phyloP scores from a whole-genome alignment of 2,329 filamentous ascomycete species.

The Talaromyces verruculosus region DNA sequence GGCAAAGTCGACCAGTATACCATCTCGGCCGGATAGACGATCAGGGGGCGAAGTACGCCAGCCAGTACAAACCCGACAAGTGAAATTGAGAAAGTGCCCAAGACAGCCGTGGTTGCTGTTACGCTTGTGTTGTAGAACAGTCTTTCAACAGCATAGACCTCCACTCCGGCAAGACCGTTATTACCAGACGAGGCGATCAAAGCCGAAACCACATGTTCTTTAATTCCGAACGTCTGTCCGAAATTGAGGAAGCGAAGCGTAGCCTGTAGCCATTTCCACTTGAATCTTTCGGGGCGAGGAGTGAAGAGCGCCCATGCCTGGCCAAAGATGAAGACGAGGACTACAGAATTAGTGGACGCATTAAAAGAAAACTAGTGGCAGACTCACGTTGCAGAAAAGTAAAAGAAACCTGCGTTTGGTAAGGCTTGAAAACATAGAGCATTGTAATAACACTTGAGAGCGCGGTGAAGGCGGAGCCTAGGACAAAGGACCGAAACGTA shows the following conservation, averaged over 20 bases:
- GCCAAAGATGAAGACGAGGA: conserved; percentile 25
- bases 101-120: conserved; percentile 29
- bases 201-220: conserved; percentile 25
- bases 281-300: conserved; percentile 23
- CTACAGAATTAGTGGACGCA: conserved; percentile 9
- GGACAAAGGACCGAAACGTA: conserved; percentile 26
- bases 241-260: conserved; percentile 27
- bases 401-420: conserved; percentile 24
- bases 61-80: conserved; percentile 35
- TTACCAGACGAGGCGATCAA: conserved; percentile 27
- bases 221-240: conserved; percentile 26
- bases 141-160: conserved; percentile 26
- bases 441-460: conserved; percentile 30
- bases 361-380: neutral
- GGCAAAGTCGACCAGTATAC: conserved; percentile 37
- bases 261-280: conserved; percentile 22
- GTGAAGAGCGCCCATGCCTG: conserved; percentile 25
- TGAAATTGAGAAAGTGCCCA: conserved; percentile 32
- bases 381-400: conserved; percentile 26
- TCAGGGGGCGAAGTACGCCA: conserved; percentile 31
- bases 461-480: conserved; percentile 26
- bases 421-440: conserved; percentile 28
- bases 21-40: conserved; percentile 37
- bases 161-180: conserved; percentile 25
- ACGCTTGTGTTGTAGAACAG: conserved; percentile 27